Evolutionary conservation across 1,284 basidiomycete species (phyloP).

Genomic region (Psilocybe mexicana): DNA sequence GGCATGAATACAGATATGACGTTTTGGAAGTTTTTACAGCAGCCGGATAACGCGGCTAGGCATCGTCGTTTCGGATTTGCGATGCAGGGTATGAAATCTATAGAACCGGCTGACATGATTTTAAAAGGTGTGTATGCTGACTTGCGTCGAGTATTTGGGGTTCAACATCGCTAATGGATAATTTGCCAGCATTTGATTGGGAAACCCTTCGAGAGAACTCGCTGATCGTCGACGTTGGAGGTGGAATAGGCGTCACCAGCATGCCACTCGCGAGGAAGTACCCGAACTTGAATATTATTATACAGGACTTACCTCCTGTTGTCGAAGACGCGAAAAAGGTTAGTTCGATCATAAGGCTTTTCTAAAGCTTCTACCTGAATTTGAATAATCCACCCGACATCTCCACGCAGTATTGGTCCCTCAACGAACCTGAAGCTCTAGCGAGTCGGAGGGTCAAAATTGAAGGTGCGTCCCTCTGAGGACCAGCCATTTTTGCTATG

Average conservation of each 20-base stretch:
- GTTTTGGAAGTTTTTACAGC: slow-evolving; percentile 31
- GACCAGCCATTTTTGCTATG: too few species aligned
- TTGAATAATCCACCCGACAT: neutral
- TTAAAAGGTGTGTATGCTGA: slow-evolving; percentile 27
- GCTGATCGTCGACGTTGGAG: slow-evolving; percentile 47
- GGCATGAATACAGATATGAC: slow-evolving; percentile 27
- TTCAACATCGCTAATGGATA: too few species aligned
- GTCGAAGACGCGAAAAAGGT: slow-evolving; percentile 33
- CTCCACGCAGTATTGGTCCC: neutral
- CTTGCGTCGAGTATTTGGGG: neutral
- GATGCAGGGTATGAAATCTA: slow-evolving; percentile 32
- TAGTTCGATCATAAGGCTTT: too few species aligned
- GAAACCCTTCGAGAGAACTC: slow-evolving; percentile 27
- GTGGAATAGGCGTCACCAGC: slow-evolving; percentile 37
- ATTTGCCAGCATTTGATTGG: slow-evolving; percentile 35
- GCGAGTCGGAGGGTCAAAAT: slow-evolving; percentile 26
- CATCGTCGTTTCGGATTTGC: slow-evolving; percentile 33
- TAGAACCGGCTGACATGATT: slow-evolving; percentile 29
- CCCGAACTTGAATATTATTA: slow-evolving; percentile 33
- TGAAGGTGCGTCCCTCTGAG: slow-evolving; percentile 21
- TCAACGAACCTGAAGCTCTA: slow-evolving; percentile 24
- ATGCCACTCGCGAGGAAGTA: slow-evolving; percentile 28
- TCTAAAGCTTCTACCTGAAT: too few species aligned
- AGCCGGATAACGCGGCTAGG: slow-evolving; percentile 29
- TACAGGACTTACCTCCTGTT: slow-evolving; percentile 38